Evolutionary conservation across 345 rosid species (phyloP).

Genomic region (Streptanthus diversifolius): DNA sequence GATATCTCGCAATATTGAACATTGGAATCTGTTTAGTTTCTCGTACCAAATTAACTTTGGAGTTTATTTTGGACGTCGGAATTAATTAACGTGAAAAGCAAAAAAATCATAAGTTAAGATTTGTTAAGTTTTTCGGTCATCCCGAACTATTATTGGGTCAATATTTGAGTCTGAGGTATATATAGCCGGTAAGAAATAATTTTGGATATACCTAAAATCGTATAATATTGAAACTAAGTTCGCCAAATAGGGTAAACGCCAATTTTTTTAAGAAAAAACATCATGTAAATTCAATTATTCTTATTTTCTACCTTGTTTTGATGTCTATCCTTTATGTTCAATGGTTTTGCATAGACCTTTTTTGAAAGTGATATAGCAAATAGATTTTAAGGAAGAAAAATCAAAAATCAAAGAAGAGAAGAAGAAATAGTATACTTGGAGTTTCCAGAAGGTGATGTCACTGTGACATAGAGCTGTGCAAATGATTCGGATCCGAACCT

Average conservation of each 20-base stretch:
- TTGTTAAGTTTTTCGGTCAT: neutral
- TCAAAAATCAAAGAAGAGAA: neutral
- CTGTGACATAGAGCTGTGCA: conserved; percentile 80
- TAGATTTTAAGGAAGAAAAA: neutral
- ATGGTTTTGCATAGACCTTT: too few species aligned
- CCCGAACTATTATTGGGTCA: neutral
- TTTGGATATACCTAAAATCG: neutral
- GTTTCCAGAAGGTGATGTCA: conserved; percentile 70
- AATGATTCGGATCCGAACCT: conserved; percentile 69
- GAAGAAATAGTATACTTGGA: conserved; percentile 45
- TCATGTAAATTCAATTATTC: neutral
- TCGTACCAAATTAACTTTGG: neutral
- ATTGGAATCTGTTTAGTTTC: neutral
- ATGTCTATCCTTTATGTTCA: neutral
- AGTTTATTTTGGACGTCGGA: neutral
- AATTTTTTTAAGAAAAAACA: neutral
- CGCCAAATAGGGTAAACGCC: too few species aligned
- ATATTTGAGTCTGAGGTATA: too few species aligned
- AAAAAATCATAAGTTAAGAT: neutral
- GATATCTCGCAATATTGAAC: neutral
- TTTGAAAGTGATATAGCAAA: too few species aligned
- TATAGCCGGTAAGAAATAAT: too few species aligned
- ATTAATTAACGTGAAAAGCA: neutral
- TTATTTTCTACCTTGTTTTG: neutral
- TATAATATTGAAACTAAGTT: neutral